These are phyloP conservation scores for Colletotrichum australisinense DNA, from an alignment of 2,329 filamentous ascomycete genomes.

Conservation along the genomic window DNA sequence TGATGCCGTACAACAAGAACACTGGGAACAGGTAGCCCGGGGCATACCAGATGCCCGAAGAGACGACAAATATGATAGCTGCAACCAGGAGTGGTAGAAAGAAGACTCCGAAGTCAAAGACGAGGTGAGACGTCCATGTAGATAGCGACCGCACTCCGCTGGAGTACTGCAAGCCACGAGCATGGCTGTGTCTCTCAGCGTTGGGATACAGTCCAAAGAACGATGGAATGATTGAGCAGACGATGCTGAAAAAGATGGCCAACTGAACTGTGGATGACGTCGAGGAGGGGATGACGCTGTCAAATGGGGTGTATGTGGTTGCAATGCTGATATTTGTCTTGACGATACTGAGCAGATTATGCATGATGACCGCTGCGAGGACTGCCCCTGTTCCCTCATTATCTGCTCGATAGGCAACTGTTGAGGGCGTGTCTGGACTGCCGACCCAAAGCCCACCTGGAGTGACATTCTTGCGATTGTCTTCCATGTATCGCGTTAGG, in stretches of 20 bases:
- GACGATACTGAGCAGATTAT: constrained; percentile 73
- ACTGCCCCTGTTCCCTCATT: constrained; percentile 54
- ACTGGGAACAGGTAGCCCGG: constrained; percentile 85
- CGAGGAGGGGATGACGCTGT: constrained; percentile 73
- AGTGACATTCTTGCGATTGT: constrained; percentile 74
- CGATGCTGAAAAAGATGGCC: constrained; percentile 85
- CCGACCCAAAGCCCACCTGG: constrained; percentile 84
- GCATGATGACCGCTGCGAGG: constrained; percentile 69
- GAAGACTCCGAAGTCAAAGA: constrained; percentile 84
- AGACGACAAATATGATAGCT: constrained; percentile 74
- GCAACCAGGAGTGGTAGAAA: constrained; percentile 74
- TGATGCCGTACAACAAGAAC: constrained; percentile 72
- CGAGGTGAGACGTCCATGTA: constrained; percentile 84
- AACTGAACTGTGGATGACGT: constrained; percentile 79
- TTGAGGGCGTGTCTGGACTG: constrained; percentile 68
- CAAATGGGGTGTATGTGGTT: constrained; percentile 80
- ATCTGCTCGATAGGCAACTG: constrained; percentile 78
- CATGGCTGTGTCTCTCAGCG: constrained; percentile 80
- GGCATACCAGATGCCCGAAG: constrained; percentile 78
- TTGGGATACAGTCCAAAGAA: constrained; percentile 93
- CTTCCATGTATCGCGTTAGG: constrained; percentile 74
- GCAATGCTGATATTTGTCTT: constrained; percentile 77
- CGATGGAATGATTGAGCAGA: constrained; percentile 81
- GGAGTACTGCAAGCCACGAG: constrained; percentile 88
- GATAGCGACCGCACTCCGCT: constrained; percentile 87